A percentile compares a stretch with the other conserved stretches of the same genome.
Conservation (phyloP, 257 asterid genomes). For the Hygrophila difformis region DNA sequence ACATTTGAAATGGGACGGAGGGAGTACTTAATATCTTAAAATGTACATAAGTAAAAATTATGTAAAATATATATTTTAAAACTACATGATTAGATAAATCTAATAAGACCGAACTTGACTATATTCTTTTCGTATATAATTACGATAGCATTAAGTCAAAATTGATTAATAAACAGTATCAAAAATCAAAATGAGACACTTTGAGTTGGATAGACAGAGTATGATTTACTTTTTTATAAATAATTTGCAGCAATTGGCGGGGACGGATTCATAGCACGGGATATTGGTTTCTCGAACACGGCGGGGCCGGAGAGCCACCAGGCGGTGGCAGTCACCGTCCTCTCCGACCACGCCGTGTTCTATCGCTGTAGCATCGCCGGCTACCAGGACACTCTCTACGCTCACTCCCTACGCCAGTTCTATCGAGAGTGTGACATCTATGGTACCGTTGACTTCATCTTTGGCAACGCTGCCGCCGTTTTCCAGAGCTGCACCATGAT, state of each 20-base stretch:
- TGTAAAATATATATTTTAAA: no score
- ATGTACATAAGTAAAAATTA: no score
- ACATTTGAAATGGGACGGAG: no score
- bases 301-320: slow-evolving; percentile 17
- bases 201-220: no score
- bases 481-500: slow-evolving; percentile 16
- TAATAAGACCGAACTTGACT: no score
- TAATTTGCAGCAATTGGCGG: background rate
- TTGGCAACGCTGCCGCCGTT: slow-evolving; percentile 24
- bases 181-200: no score
- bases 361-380: slow-evolving; percentile 14
- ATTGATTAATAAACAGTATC: no score
- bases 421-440: slow-evolving; percentile 15
- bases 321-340: slow-evolving; percentile 15
- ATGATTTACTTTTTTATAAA: no score
- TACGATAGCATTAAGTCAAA: no score
- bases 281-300: slow-evolving; percentile 16
- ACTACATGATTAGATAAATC: no score
- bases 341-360: slow-evolving; percentile 16
- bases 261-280: slow-evolving; percentile 18
- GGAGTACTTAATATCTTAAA: no score
- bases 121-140: no score
- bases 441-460: slow-evolving; percentile 20
- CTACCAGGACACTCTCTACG: slow-evolving; percentile 19
- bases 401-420: slow-evolving; percentile 15